These are phyloP conservation scores for Coffea eugenioides DNA, from an alignment of 257 asterid species.

Conservation along the genomic window DNA sequence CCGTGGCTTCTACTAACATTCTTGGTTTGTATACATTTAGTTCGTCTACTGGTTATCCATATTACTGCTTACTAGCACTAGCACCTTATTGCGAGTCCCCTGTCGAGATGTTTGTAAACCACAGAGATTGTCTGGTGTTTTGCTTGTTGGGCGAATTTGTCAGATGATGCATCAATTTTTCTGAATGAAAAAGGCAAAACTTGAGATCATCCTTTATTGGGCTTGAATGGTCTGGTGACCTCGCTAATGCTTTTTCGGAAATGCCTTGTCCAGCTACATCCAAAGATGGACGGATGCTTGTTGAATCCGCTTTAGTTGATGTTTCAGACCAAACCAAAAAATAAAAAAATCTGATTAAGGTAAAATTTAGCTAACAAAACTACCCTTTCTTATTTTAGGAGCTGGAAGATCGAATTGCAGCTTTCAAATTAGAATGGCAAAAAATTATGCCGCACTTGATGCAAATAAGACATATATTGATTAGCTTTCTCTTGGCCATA, in stretches of 20 bases:
- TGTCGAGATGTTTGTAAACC: not conserved
- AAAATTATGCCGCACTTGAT: not conserved
- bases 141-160: not conserved
- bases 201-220: not conserved
- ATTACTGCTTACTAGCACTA: no score
- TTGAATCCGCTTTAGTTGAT: no score
- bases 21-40: not conserved
- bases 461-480: not conserved
- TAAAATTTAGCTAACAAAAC: no score
- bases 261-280: constrained; percentile 48
- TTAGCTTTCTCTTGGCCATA: not conserved
- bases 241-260: constrained; percentile 49
- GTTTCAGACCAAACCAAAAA: no score
- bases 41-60: not conserved
- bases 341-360: no score
- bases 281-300: not conserved
- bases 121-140: not conserved
- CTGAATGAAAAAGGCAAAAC: not conserved
- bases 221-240: constrained; percentile 6
- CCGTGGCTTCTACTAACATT: not conserved
- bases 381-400: no score
- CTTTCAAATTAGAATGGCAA: not conserved
- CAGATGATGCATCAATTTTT: not conserved
- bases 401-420: not conserved
- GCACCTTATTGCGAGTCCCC: not conserved